Conservation (phyloP, 2,329 filamentous ascomycete genomes). For the Cercospora brassicicola region DNA sequence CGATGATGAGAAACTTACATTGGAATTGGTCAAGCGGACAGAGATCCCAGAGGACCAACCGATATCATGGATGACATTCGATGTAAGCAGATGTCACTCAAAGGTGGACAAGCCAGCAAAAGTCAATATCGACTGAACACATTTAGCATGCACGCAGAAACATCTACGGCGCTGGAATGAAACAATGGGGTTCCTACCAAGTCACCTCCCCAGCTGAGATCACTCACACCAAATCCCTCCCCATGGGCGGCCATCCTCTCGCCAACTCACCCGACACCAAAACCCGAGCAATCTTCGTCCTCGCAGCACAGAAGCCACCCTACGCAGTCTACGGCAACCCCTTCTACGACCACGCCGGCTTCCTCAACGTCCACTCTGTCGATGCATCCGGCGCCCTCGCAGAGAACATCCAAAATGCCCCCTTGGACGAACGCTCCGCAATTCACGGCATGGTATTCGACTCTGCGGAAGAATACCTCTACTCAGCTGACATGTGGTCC, state of each 20-base stretch:
- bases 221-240: constrained; percentile 69
- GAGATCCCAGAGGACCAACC: constrained; percentile 80
- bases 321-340: constrained; percentile 86
- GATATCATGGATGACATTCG: constrained; percentile 92
- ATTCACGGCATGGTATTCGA: constrained; percentile 85
- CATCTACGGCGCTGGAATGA: constrained; percentile 88
- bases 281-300: constrained; percentile 84
- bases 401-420: constrained; percentile 69
- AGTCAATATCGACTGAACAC: constrained; percentile 2
- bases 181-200: constrained; percentile 83
- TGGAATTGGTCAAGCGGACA: constrained; percentile 76
- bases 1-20: constrained; percentile 73
- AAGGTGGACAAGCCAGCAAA: neutral
- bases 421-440: constrained; percentile 67
- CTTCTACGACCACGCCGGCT: constrained; percentile 82
- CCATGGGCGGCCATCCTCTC: constrained; percentile 70
- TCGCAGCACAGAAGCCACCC: constrained; percentile 74
- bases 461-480: constrained; percentile 70
- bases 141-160: constrained; percentile 73
- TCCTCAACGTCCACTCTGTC: constrained; percentile 73
- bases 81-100: constrained; percentile 56
- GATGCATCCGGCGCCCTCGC: constrained; percentile 58
- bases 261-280: constrained; percentile 71
- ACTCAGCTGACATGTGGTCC: constrained; percentile 73
- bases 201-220: constrained; percentile 76